Evolutionary conservation across 495 filamentous ascomycete genomes (phyloP).

Genomic region (Annulohypoxylon maeteangense): DNA sequence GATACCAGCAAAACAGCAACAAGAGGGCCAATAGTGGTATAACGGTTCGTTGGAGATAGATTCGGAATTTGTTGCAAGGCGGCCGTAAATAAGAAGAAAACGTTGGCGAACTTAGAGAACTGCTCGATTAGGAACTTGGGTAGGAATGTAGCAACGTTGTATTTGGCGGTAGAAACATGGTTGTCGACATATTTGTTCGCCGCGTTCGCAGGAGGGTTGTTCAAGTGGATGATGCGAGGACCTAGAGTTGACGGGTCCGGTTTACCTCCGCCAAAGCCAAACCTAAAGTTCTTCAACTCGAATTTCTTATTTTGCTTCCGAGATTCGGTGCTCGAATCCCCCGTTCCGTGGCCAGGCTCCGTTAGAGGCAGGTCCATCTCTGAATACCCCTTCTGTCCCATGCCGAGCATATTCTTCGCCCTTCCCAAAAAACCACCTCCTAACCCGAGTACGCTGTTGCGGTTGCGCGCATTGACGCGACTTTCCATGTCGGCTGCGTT

Average conservation of each 20-base stretch:
- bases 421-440: conserved; percentile 87
- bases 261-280: conserved; percentile 89
- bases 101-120: conserved; percentile 98
- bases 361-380: conserved; percentile 98
- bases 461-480: conserved; percentile 69
- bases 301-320: conserved; percentile 67
- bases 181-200: conserved; percentile 93
- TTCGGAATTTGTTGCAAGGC: conserved; percentile 94
- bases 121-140: conserved; percentile 99
- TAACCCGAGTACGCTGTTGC: conserved; percentile 87
- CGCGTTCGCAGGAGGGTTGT: conserved; percentile 94
- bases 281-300: conserved; percentile 82
- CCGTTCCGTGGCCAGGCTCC: conserved; percentile 66
- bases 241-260: conserved; percentile 89
- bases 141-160: conserved; percentile 93
- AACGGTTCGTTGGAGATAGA: conserved; percentile 92
- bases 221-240: conserved; percentile 93
- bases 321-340: conserved; percentile 46
- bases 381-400: conserved; percentile 85
- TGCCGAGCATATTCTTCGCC: conserved; percentile 90
- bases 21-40: conserved; percentile 95
- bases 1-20: conserved; percentile 90
- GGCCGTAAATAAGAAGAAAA: conserved; percentile 99
- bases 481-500: conserved; percentile 57
- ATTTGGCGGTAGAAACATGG: conserved; percentile 97